Conservation (phyloP, 1,139 yeast species). For the Lodderomyces margitis region DNA sequence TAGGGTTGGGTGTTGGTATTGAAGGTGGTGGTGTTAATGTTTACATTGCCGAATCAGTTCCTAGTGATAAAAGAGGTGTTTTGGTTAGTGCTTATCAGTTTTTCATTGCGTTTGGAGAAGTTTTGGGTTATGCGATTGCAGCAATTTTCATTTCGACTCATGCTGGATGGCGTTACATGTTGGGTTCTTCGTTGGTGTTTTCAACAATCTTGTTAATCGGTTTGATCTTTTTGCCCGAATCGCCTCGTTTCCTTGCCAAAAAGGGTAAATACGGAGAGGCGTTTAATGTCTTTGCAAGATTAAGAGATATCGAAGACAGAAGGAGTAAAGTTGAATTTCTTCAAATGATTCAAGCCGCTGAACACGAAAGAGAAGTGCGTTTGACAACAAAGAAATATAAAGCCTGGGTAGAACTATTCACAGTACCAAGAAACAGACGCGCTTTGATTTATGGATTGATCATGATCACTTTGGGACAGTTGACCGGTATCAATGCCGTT, state of each 20-base stretch:
- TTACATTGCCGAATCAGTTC: slow-evolving; percentile 59
- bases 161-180: slow-evolving; percentile 62
- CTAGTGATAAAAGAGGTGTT: slow-evolving; percentile 56
- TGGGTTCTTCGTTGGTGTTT: slow-evolving; percentile 56
- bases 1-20: slow-evolving; percentile 59
- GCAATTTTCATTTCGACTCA: slow-evolving; percentile 53
- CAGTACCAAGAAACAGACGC: slow-evolving; percentile 55
- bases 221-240: slow-evolving; percentile 47
- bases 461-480: slow-evolving; percentile 57
- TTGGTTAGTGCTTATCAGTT: slow-evolving; percentile 58
- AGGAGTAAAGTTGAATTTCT: slow-evolving; percentile 49
- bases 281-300: slow-evolving; percentile 51
- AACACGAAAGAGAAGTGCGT: slow-evolving; percentile 26
- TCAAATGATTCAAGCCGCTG: slow-evolving; percentile 38
- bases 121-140: slow-evolving; percentile 54
- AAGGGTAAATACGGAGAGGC: slow-evolving; percentile 52
- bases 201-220: slow-evolving; percentile 51
- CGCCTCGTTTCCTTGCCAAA: slow-evolving; percentile 53
- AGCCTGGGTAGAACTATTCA: slow-evolving; percentile 48
- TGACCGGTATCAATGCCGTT: slow-evolving; percentile 56
- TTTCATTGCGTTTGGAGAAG: slow-evolving; percentile 58
- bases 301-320: slow-evolving; percentile 43
- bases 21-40: slow-evolving; percentile 63
- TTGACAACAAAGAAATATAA: slow-evolving; percentile 25
- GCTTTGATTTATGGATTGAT: slow-evolving; percentile 54